A percentile compares a stretch with the other conserved stretches of the same genome.
phyloP scores from a whole-genome alignment of 1,284 basidiomycete species.

The Xerocomus minutiporus region DNA sequence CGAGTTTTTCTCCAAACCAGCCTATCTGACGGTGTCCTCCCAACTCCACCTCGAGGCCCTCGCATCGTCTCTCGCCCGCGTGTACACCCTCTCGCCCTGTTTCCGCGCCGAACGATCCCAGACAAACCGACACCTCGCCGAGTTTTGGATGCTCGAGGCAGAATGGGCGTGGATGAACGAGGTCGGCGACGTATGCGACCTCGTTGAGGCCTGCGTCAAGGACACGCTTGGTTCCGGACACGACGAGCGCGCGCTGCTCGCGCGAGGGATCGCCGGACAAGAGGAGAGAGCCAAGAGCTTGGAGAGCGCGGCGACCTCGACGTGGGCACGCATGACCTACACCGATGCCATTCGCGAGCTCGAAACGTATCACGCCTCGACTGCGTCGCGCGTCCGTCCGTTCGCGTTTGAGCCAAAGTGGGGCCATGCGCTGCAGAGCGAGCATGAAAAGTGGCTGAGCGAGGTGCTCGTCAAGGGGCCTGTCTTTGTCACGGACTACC shows the following conservation, averaged over 20 bases:
- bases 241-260: slow-evolving; percentile 36
- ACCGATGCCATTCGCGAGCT: slow-evolving; percentile 70
- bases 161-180: slow-evolving; percentile 67
- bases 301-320: slow-evolving; percentile 34
- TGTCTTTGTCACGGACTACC: slow-evolving; percentile 91
- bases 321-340: slow-evolving; percentile 80
- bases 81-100: slow-evolving; percentile 87
- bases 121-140: slow-evolving; percentile 89
- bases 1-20: slow-evolving; percentile 67
- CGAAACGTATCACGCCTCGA: slow-evolving; percentile 34
- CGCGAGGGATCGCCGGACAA: slow-evolving; percentile 33
- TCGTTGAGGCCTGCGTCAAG: slow-evolving; percentile 68
- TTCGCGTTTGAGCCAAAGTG: slow-evolving; percentile 63
- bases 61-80: slow-evolving; percentile 71
- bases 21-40: slow-evolving; percentile 92
- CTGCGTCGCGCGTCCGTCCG: slow-evolving; percentile 17
- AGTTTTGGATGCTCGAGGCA: slow-evolving; percentile 99
- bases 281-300: slow-evolving; percentile 23
- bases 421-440: slow-evolving; percentile 75
- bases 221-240: slow-evolving; percentile 35
- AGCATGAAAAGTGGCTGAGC: slow-evolving; percentile 91
- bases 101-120: slow-evolving; percentile 91
- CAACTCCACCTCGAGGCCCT: slow-evolving; percentile 95
- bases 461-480: slow-evolving; percentile 65
- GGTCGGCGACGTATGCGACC: slow-evolving; percentile 58